Conservation (phyloP, 139 green algal genomes). For the Chlorella sp. region DNA sequence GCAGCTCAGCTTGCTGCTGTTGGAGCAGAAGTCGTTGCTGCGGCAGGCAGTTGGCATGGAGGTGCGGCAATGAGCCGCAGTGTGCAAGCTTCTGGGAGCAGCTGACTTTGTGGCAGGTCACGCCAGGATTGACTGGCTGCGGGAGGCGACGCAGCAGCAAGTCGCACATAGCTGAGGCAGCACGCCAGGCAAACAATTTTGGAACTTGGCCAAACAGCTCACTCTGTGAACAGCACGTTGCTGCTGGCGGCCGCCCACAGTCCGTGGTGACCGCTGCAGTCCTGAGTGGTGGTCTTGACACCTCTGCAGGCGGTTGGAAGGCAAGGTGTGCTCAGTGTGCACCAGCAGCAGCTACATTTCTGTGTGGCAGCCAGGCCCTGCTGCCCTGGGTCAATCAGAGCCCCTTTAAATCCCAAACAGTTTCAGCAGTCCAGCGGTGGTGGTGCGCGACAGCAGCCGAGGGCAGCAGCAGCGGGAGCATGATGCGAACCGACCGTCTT, state of each 20-base stretch:
- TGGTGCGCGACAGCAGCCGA: neutral
- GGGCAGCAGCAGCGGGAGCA: neutral
- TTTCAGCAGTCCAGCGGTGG: neutral
- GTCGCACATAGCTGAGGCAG: neutral
- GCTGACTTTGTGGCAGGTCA: too few species aligned
- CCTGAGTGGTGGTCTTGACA: neutral
- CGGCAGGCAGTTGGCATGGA: too few species aligned
- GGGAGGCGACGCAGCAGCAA: too few species aligned
- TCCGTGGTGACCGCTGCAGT: constrained; percentile 14
- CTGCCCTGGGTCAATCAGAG: too few species aligned
- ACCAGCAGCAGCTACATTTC: neutral
- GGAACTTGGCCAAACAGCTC: neutral
- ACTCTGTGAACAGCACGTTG: constrained; percentile 12
- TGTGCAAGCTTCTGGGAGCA: too few species aligned
- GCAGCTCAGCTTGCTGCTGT: too few species aligned
- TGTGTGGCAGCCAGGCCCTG: too few species aligned
- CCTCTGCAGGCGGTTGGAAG: neutral
- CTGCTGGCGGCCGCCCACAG: constrained; percentile 9
- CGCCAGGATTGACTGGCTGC: neutral
- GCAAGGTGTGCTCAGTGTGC: too few species aligned
- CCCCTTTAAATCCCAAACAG: too few species aligned
- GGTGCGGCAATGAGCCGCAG: too few species aligned
- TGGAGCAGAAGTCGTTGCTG: too few species aligned
- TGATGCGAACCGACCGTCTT: neutral
- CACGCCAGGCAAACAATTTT: neutral